Evolutionary conservation across 2,329 filamentous ascomycete species (phyloP).

Genomic region (Ceratocystis harringtonii): DNA sequence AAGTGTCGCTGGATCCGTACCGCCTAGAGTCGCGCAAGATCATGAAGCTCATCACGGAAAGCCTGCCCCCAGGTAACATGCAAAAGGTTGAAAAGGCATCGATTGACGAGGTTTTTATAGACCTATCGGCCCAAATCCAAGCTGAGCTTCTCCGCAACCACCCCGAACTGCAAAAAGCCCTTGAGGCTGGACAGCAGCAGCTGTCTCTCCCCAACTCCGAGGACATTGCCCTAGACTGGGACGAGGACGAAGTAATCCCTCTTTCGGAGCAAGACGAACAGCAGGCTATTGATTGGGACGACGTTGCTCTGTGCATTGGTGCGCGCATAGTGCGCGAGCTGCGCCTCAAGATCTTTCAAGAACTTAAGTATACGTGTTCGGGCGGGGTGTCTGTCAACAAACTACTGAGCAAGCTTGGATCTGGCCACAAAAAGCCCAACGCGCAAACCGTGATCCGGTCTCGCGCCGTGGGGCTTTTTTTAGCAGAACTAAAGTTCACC

Average conservation of each 20-base stretch:
- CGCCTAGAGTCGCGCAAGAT: slow-evolving; percentile 73
- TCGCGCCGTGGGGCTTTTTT: slow-evolving; percentile 62
- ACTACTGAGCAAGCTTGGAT: slow-evolving; percentile 87
- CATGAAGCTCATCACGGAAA: slow-evolving; percentile 59
- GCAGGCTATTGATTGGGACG: slow-evolving; percentile 88
- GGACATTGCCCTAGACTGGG: slow-evolving; percentile 62
- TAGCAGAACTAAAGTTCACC: slow-evolving; percentile 77
- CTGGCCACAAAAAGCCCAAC: slow-evolving; percentile 83
- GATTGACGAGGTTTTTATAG: slow-evolving; percentile 90
- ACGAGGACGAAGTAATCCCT: slow-evolving; percentile 66
- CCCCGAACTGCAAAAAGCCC: slow-evolving; percentile 42
- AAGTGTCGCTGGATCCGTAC: slow-evolving; percentile 90
- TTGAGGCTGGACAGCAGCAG: slow-evolving; percentile 48
- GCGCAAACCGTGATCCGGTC: slow-evolving; percentile 87
- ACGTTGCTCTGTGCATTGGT: slow-evolving; percentile 71
- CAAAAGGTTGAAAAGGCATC: slow-evolving; percentile 83
- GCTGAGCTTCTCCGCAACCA: slow-evolving; percentile 59
- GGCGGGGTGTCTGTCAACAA: slow-evolving; percentile 83
- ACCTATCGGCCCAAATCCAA: slow-evolving; percentile 75
- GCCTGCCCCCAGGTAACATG: slow-evolving; percentile 48
- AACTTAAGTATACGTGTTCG: slow-evolving; percentile 78
- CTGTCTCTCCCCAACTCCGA: slow-evolving; percentile 58
- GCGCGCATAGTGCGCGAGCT: slow-evolving; percentile 76
- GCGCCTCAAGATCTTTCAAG: slow-evolving; percentile 50
- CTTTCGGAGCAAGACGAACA: slow-evolving; percentile 61